These are phyloP conservation scores for Eutrema japonicum DNA, from an alignment of 345 rosid species.

Conservation along the genomic window DNA sequence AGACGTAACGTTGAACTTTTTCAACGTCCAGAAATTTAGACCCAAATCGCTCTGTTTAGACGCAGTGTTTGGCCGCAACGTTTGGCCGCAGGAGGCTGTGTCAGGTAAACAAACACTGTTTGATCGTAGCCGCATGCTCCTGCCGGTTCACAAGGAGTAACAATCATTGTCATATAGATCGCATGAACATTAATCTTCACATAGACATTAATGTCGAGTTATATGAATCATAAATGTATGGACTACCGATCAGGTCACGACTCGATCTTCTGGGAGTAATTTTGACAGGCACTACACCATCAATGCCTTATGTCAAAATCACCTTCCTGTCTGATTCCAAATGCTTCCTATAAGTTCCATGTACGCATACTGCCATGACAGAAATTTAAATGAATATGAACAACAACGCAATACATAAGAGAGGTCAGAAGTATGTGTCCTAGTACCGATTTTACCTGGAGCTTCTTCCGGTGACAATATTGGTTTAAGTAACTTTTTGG, in stretches of 20 bases:
- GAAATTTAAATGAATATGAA: not conserved
- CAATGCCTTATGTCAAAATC: slow-evolving; percentile 84
- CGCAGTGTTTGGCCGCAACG: too few relatives aligned
- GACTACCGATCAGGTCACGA: slow-evolving; percentile 72
- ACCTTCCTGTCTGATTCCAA: slow-evolving; percentile 85
- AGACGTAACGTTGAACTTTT: too few relatives aligned
- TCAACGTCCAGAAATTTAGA: too few relatives aligned
- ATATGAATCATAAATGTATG: slow-evolving; percentile 47
- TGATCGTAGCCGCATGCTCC: too few relatives aligned
- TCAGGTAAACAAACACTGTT: too few relatives aligned
- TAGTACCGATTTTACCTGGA: slow-evolving; percentile 48
- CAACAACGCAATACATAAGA: not conserved
- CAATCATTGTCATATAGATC: too few relatives aligned
- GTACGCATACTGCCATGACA: slow-evolving; percentile 72
- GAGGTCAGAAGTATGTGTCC: not conserved
- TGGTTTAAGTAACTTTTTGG: slow-evolving; percentile 75
- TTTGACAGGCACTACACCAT: slow-evolving; percentile 71
- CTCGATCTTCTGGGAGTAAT: slow-evolving; percentile 70
- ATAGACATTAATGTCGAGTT: too few relatives aligned
- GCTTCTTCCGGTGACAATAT: slow-evolving; percentile 76
- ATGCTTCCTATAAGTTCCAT: slow-evolving; percentile 81
- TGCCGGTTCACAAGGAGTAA: too few relatives aligned
- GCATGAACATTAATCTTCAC: too few relatives aligned
- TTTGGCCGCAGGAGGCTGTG: too few relatives aligned
- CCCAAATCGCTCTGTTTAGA: too few relatives aligned